Evolutionary conservation across 441 rosid genomes (phyloP).

Genomic region (Syzygium malaccense): DNA sequence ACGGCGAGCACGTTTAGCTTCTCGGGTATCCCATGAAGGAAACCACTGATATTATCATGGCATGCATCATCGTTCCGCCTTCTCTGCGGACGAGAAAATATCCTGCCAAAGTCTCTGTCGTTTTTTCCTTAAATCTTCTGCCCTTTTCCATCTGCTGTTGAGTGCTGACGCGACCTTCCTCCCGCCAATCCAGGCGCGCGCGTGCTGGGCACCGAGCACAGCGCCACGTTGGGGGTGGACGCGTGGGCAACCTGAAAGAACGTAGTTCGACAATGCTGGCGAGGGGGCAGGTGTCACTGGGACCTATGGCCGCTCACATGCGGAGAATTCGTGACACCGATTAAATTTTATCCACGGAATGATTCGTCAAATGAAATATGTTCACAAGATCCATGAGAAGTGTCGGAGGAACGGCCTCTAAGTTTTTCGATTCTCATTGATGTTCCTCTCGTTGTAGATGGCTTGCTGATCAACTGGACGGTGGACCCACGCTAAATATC

Average conservation of each 20-base stretch:
- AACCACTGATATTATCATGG: not conserved
- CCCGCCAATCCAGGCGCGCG: not conserved
- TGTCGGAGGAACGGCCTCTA: not conserved
- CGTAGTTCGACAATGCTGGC: not conserved
- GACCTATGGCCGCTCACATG: not conserved
- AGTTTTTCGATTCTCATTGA: no score
- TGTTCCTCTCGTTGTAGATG: not conserved
- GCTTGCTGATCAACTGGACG: not conserved
- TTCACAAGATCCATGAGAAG: no score
- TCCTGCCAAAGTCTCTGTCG: not conserved
- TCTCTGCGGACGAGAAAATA: not conserved
- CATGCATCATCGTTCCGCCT: not conserved
- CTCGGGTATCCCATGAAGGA: not conserved
- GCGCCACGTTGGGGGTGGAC: not conserved
- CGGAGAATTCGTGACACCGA: not conserved
- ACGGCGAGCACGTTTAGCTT: slow-evolving; percentile 12
- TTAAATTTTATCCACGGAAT: not conserved
- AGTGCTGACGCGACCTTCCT: not conserved
- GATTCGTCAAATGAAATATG: not conserved
- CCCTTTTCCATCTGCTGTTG: not conserved
- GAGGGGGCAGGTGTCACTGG: not conserved
- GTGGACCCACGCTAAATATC: accelerated
- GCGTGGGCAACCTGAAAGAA: not conserved
- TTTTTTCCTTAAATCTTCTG: not conserved
- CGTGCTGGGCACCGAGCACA: not conserved